phyloP scores from a whole-genome alignment of 805 yeast genomes.

The Zygotorulaspora sp. region DNA sequence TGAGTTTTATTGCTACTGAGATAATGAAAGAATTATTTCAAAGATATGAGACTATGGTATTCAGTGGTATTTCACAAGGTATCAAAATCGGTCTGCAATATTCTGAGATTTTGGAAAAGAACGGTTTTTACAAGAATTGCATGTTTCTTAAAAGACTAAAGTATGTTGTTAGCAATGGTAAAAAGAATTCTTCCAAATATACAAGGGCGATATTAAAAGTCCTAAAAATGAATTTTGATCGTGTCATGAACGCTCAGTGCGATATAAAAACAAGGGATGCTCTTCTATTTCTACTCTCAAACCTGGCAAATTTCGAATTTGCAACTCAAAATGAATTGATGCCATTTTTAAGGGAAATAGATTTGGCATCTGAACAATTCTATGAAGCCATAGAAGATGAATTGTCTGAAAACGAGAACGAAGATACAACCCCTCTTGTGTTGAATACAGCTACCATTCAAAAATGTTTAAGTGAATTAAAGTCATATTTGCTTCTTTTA shows the following conservation, averaged over 20 bases:
- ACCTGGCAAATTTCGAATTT: constrained; percentile 20
- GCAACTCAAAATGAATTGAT: constrained; percentile 23
- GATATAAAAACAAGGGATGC: constrained; percentile 12
- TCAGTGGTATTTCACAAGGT: constrained; percentile 60
- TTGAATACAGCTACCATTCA: constrained; percentile 14
- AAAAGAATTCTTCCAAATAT: constrained; percentile 20
- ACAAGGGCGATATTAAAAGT: constrained; percentile 15
- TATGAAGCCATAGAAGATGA: constrained; percentile 24
- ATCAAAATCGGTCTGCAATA: constrained; percentile 50
- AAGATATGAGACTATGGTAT: constrained; percentile 69
- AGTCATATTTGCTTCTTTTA: constrained; percentile 7
- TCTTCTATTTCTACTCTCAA: constrained; percentile 22
- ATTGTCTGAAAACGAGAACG: constrained; percentile 1
- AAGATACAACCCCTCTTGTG: not conserved
- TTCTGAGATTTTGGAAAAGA: constrained; percentile 11
- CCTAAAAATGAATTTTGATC: constrained; percentile 12
- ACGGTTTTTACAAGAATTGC: constrained; percentile 12
- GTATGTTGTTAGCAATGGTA: constrained; percentile 14
- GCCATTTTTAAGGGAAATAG: constrained; percentile 18
- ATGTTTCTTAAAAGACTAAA: constrained; percentile 19
- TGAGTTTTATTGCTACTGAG: constrained; percentile 46
- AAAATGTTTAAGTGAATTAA: constrained; percentile 14
- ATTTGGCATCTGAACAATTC: constrained; percentile 24
- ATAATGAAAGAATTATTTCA: constrained; percentile 55
- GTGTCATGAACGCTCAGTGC: constrained; percentile 10